Base-by-base conservation (phyloP, 78 protist species). In the Guillardia theta region DNA sequence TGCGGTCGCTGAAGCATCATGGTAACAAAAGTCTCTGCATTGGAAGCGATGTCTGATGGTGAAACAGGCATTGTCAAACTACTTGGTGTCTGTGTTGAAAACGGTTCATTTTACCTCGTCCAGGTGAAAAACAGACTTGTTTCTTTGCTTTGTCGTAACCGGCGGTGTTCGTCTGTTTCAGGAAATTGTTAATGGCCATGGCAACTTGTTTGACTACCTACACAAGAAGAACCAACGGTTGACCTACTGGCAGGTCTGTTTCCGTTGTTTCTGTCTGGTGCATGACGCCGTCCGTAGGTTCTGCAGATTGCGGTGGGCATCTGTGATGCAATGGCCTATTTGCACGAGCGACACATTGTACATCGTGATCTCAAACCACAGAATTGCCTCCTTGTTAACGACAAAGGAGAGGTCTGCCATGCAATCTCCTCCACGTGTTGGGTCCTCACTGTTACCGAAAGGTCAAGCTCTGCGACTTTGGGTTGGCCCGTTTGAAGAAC, bases 311-410 rank as follows among this genome's bases (percentile, higher is more conserved):
- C n/a, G n/a, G n/a, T 18, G 18, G 62, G 80, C 21, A 64, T 80
- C 19, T 30, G 50, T 22, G 88, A 80, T 19, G 88, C 88, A 6
- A 80, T 80, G 88, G 88, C 6, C 41, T 88, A 88, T 41, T 64
- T 88, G 47, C 93, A 88, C 39, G 64, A 24, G 54, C 8, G 24
- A 27, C 54, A 88, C 45, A 88, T 88, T 9, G 93, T 88, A 18
- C 93, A 88, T 27, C 93, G 93, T 6, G 93, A 88, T 43, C 93
- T 88, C 44, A 88, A 88, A 64, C 93, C 93, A 19, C 93, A 88
- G 62, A 88, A 88, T 64, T 88, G 93, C 93, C 93, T 88, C 45
- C 90, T 78, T 48, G 90, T 78, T 36, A 78, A 78, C 48, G 90
- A 78, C 41, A 12, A n/a, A 15, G 90, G 90, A 24, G 83, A 70